Conservation (phyloP, 306 rosid genomes). For the Ceratonia siliqua region DNA sequence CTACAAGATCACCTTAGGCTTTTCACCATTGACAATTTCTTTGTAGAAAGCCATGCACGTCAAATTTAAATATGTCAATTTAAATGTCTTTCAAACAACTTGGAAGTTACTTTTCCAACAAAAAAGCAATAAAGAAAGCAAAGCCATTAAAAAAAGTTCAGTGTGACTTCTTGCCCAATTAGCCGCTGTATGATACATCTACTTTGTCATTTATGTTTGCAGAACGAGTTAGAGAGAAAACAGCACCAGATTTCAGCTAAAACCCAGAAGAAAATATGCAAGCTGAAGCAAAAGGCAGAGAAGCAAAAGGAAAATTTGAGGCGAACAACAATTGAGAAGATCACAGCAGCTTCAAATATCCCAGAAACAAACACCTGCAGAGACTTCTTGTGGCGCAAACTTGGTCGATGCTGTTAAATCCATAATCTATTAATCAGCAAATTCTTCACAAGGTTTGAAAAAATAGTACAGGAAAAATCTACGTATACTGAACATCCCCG, state of each 20-base stretch:
- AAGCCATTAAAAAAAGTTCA: too few relatives aligned
- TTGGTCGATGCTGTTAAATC: constrained; percentile 28
- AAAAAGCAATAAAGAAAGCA: too few relatives aligned
- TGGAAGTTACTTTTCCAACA: too few relatives aligned
- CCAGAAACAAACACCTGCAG: constrained; percentile 18
- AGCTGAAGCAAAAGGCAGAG: constrained; percentile 58
- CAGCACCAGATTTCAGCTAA: constrained; percentile 42
- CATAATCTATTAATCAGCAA: neutral
- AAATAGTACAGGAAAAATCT: too few relatives aligned
- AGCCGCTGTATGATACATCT: too few relatives aligned
- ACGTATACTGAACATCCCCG: too few relatives aligned
- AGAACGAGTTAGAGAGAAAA: constrained; percentile 60
- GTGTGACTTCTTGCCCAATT: too few relatives aligned
- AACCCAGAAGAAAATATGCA: constrained; percentile 45
- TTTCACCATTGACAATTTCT: neutral
- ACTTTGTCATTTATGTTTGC: too few relatives aligned
- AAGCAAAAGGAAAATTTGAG: constrained; percentile 51
- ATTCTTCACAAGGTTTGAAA: too few relatives aligned
- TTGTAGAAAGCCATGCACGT: too few relatives aligned
- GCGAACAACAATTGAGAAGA: constrained; percentile 43
- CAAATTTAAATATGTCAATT: too few relatives aligned
- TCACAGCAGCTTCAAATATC: constrained; percentile 38
- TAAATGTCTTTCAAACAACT: too few relatives aligned
- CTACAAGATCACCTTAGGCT: neutral
- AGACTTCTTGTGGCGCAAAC: constrained; percentile 26